Evolutionary conservation across 2,329 filamentous ascomycete genomes (phyloP).

Genomic region (Rhynchosporium secalis): DNA sequence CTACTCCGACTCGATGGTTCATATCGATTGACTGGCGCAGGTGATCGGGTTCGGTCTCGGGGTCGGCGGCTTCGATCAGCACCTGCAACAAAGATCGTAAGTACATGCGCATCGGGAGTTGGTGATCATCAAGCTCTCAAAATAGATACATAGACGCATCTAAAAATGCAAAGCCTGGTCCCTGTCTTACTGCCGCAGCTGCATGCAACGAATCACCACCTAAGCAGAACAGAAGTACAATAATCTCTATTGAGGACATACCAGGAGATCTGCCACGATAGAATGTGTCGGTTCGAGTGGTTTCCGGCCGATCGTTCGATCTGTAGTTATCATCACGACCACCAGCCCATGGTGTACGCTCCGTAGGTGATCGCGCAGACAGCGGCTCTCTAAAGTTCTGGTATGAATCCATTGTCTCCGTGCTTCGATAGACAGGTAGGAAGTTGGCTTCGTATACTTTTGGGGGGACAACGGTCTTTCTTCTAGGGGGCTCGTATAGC

Average conservation of each 20-base stretch:
- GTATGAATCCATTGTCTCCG: slow-evolving; percentile 37
- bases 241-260: slow-evolving; percentile 46
- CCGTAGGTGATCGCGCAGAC: slow-evolving; percentile 38
- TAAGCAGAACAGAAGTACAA: slow-evolving; percentile 8
- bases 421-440: slow-evolving; percentile 6
- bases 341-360: slow-evolving; percentile 39
- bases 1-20: slow-evolving; percentile 66
- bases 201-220: slow-evolving; percentile 18
- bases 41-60: slow-evolving; percentile 70
- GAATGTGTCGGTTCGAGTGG: slow-evolving; percentile 54
- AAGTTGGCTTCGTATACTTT: slow-evolving; percentile 5
- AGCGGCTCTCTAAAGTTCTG: slow-evolving; percentile 37
- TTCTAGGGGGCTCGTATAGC: slow-evolving; percentile 27
- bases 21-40: slow-evolving; percentile 69
- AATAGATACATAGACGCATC: not conserved
- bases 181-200: slow-evolving; percentile 17
- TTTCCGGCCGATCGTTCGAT: slow-evolving; percentile 42
- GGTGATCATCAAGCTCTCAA: not conserved
- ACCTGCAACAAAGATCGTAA: slow-evolving; percentile 44
- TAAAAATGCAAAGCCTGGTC: not conserved
- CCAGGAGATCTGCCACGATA: slow-evolving; percentile 70
- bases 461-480: slow-evolving; percentile 24
- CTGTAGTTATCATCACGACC: slow-evolving; percentile 39
- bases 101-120: slow-evolving; percentile 18
- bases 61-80: slow-evolving; percentile 54